These are phyloP conservation scores for Neurospora cerealis DNA, from an alignment of 495 filamentous ascomycete genomes.

Conservation along the genomic window DNA sequence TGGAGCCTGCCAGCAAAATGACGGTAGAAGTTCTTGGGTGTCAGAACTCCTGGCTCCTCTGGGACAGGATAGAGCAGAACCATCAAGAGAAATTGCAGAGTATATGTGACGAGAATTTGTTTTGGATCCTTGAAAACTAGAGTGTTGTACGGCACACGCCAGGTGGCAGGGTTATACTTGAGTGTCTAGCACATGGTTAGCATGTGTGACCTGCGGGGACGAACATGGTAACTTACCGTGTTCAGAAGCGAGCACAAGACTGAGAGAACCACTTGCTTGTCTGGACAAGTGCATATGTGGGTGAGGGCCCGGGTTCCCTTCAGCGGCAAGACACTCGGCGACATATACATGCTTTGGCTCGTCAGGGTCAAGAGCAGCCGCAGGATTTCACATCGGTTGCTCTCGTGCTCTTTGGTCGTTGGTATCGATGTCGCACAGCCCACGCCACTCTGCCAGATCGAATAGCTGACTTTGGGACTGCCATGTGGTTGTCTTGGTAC, in stretches of 20 bases:
- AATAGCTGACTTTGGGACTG: conserved; percentile 76
- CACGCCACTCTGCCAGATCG: conserved; percentile 97
- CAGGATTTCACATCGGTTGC: conserved; percentile 82
- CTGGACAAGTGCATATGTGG: conserved; percentile 73
- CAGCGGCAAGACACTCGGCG: conserved; percentile 71
- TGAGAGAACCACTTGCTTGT: conserved; percentile 87
- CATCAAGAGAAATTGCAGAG: conserved; percentile 81
- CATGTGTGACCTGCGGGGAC: background rate
- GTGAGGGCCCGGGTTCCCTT: conserved; percentile 82
- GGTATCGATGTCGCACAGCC: conserved; percentile 86
- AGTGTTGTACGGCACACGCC: conserved; percentile 92
- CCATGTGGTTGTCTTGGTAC: conserved; percentile 55
- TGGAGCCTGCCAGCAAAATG: conserved; percentile 89
- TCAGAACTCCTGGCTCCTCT: conserved; percentile 49
- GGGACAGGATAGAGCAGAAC: conserved; percentile 87
- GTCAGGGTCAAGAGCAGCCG: conserved; percentile 77
- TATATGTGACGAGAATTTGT: conserved; percentile 84
- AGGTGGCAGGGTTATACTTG: conserved; percentile 92
- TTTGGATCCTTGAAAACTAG: conserved; percentile 90
- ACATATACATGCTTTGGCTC: conserved; percentile 88
- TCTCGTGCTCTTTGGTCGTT: conserved; percentile 83
- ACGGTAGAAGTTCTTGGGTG: conserved; percentile 79
- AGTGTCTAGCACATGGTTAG: conserved; percentile 52
- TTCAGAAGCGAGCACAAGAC: conserved; percentile 88
- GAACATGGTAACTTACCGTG: conserved; percentile 52